Evolutionary conservation across 306 rosid genomes (phyloP), one percentile per base, ranked within the genome.

Genomic region (Dryas alaskensis): DNA sequence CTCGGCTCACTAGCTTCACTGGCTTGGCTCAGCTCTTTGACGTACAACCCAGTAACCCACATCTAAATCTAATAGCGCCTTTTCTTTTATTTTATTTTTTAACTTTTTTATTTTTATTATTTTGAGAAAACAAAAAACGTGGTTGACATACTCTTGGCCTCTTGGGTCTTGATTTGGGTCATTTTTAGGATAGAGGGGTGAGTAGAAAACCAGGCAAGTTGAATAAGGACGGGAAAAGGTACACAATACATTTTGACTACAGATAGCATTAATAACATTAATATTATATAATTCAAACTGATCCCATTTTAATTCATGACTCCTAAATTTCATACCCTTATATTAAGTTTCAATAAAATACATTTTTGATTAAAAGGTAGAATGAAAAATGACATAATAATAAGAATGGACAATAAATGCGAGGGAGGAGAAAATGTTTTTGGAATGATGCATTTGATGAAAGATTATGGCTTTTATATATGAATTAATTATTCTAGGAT

Each of bases 1-100:
- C 5, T 58, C 72, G 77, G 77, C 78, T 68, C 39, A 44, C 9
- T 8, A 39, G 81, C 79, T 63, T 75, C 4, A 25, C 4, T 8
- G 43, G 77, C 58, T 64, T 39, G 55, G 83, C 73, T 69, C 46
- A 6, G 0, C 44, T 10, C 10, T 13, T 7, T 14, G 11, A 2
- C 13, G 61, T 17, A 8, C 10, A 1, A 1, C 9, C 37, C 0
- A 17, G 6, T 10, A 55, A 19, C 1, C 22, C 13, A 9, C 37
- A 3, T 9, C 11, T 11, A 22, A 57, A 57, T 8, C 7, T 10
- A 1, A 42, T 3, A 0, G 11, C 27, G 10, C 14, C 4, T 59
- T 59, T 59, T 11, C 1, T 48, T 48, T 48, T 2, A 8, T 8
- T 8, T 48, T 10, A 10, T 48, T 48, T 48, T 48, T 3, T 47